Evolutionary conservation across 305 asterid genomes (phyloP).

Genomic region (Vinca major): DNA sequence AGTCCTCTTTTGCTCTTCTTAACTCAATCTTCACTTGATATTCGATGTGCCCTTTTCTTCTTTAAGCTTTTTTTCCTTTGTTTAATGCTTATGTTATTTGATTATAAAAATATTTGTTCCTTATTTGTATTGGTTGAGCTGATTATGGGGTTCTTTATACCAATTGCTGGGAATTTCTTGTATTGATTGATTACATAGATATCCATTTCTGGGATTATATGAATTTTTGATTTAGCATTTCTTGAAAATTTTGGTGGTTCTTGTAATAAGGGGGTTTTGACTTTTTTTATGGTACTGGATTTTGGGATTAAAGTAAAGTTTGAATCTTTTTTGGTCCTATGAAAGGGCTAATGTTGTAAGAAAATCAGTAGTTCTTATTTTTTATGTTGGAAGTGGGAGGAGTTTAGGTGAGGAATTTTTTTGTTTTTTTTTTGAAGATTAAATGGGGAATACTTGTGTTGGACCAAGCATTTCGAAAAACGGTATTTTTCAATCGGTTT

Average conservation of each 20-base stretch:
- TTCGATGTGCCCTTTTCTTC: conserved; percentile 3
- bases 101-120: not conserved
- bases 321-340: conserved; percentile 24
- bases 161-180: conserved; percentile 19
- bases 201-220: conserved; percentile 2
- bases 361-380: conserved; percentile 10
- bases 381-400: conserved; percentile 19
- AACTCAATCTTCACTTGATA: not conserved
- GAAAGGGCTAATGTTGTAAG: conserved; percentile 9
- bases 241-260: conserved; percentile 20
- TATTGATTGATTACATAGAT: conserved; percentile 2
- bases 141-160: conserved; percentile 8
- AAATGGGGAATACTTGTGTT: conserved; percentile 72
- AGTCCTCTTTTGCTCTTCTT: conserved; percentile 2
- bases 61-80: not conserved
- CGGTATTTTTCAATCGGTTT: conserved; percentile 40
- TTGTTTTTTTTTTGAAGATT: conserved; percentile 6
- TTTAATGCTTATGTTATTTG: not conserved
- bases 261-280: conserved; percentile 9
- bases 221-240: conserved; percentile 9
- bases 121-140: not conserved
- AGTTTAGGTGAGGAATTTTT: conserved; percentile 19
- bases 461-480: conserved; percentile 43
- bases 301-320: conserved; percentile 16
- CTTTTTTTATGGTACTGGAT: conserved; percentile 9